A percentile compares a stretch with the other conserved stretches of the same genome.
Conservation (phyloP, 1,284 basidiomycete genomes). For the Gastroboletus turbinatus region DNA sequence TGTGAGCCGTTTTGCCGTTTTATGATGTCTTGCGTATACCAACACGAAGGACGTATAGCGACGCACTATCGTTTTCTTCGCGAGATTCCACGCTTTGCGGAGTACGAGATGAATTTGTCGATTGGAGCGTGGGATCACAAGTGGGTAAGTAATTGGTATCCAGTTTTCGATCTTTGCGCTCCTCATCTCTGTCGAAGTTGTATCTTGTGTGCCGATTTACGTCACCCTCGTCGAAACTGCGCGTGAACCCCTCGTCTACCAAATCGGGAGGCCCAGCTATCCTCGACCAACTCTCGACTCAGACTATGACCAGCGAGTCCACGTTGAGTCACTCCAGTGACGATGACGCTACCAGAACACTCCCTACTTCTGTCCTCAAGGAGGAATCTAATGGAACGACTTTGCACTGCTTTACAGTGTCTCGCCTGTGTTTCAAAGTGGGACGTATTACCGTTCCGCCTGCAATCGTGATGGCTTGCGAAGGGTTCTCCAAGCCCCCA, state of each 20-base stretch:
- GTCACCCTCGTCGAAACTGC: slow-evolving; percentile 3
- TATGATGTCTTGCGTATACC: background rate
- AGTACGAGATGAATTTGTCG: slow-evolving; percentile 66
- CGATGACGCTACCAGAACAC: slow-evolving; percentile 27
- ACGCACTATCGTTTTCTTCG: slow-evolving; percentile 70
- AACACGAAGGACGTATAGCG: slow-evolving; percentile 37
- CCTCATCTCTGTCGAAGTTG: slow-evolving; percentile 10
- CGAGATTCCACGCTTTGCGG: slow-evolving; percentile 73
- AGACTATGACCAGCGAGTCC: background rate
- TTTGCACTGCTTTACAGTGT: slow-evolving; percentile 66
- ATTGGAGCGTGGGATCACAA: slow-evolving; percentile 79
- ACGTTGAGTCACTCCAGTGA: background rate
- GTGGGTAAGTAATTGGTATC: slow-evolving; percentile 56
- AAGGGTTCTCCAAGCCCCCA: slow-evolving; percentile 47
- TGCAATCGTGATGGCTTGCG: slow-evolving; percentile 49
- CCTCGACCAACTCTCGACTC: background rate
- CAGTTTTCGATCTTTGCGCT: background rate
- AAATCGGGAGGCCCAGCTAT: background rate
- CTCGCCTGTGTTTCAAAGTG: slow-evolving; percentile 71
- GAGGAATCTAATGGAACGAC: slow-evolving; percentile 48
- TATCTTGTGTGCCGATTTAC: slow-evolving; percentile 30
- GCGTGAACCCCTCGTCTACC: background rate
- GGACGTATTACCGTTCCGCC: slow-evolving; percentile 79
- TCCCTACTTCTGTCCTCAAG: slow-evolving; percentile 28
- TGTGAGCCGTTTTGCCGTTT: slow-evolving; percentile 36